These are phyloP conservation scores for Theileria sp. DNA, from an alignment of 169 alveolate genomes.

Conservation along the genomic window DNA sequence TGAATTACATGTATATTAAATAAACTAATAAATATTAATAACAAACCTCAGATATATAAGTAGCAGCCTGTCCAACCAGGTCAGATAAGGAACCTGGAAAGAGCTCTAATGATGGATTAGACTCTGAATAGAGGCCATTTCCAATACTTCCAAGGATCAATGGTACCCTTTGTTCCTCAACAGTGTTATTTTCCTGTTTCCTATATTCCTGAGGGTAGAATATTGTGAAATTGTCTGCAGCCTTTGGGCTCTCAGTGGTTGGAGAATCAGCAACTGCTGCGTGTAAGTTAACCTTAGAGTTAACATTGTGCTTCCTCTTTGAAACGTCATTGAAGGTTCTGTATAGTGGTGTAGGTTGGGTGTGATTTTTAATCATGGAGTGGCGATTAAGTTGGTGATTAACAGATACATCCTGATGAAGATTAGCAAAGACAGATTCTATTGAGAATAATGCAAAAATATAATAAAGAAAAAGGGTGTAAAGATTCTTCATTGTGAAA, in stretches of 20 bases:
- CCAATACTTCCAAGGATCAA: conserved; percentile 4
- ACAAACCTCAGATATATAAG: background rate
- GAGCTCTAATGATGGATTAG: background rate
- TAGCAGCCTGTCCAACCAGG: background rate
- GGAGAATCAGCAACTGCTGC: background rate
- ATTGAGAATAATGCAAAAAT: background rate
- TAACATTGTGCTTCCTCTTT: conserved; percentile 2
- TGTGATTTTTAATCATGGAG: background rate
- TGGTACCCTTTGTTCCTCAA: background rate
- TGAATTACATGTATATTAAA: background rate
- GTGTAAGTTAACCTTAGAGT: background rate
- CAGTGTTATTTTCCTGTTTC: background rate
- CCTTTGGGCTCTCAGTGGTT: background rate
- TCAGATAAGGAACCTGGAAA: background rate
- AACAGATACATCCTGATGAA: background rate
- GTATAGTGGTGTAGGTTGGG: background rate
- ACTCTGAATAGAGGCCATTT: background rate
- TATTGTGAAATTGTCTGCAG: background rate
- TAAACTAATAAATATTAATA: background rate
- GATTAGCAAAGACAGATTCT: background rate
- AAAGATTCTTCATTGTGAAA: background rate
- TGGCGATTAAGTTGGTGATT: background rate
- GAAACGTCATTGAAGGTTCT: background rate
- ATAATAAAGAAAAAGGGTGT: background rate
- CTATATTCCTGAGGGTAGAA: background rate